Evolutionary conservation across 805 yeast species (phyloP).

Genomic region (Saccharomycopsis fibuligera): DNA sequence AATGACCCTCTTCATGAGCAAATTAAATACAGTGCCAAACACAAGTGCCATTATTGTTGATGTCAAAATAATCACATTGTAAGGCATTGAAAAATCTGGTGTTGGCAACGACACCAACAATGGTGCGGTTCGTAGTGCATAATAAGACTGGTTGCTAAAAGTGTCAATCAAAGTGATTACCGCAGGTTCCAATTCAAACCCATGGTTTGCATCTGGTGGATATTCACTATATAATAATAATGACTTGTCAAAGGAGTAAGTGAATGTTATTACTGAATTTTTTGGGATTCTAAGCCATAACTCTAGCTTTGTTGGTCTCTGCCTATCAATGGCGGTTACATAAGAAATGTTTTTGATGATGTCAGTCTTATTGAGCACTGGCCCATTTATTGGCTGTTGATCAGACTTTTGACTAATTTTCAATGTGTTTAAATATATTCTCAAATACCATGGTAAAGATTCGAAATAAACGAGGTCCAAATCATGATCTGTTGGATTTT

Average conservation of each 20-base stretch:
- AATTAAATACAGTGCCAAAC: slow-evolving; percentile 80
- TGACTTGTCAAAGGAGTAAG: slow-evolving; percentile 82
- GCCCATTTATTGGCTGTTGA: neutral
- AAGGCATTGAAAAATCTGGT: slow-evolving; percentile 98
- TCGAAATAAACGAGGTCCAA: slow-evolving; percentile 63
- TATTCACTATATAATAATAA: slow-evolving; percentile 80
- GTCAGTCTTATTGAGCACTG: slow-evolving; percentile 25
- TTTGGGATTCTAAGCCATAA: slow-evolving; percentile 61
- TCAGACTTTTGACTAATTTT: slow-evolving; percentile 27
- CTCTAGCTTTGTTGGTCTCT: slow-evolving; percentile 80
- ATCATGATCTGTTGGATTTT: slow-evolving; percentile 52
- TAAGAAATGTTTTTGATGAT: slow-evolving; percentile 52
- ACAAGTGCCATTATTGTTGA: slow-evolving; percentile 90
- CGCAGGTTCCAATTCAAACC: slow-evolving; percentile 91
- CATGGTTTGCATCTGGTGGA: slow-evolving; percentile 99
- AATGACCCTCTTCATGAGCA: slow-evolving; percentile 66
- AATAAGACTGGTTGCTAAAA: slow-evolving; percentile 24
- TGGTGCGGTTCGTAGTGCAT: slow-evolving; percentile 76
- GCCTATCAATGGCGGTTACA: slow-evolving; percentile 72
- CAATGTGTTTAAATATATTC: slow-evolving; percentile 71
- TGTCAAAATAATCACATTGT: slow-evolving; percentile 89
- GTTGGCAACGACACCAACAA: slow-evolving; percentile 82
- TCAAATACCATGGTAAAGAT: slow-evolving; percentile 88
- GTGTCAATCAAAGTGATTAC: slow-evolving; percentile 50
- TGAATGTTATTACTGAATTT: slow-evolving; percentile 48